Percentiles rank a stretch among this genome's conserved stretches.
These are phyloP conservation scores for Gynandropsis gynandra DNA, from an alignment of 345 rosid genomes.

Conservation along the genomic window DNA sequence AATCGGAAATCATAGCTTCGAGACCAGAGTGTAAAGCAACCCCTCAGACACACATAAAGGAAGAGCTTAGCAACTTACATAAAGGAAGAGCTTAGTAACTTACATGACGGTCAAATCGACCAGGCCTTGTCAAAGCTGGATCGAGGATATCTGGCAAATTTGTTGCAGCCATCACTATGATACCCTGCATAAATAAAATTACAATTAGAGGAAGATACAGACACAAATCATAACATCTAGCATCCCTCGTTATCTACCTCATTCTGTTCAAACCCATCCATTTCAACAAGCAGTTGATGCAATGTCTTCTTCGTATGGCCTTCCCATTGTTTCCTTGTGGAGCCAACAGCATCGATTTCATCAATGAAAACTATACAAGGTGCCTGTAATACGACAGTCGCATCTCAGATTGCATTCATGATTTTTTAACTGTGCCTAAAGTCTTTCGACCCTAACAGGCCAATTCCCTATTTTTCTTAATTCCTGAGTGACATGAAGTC, in stretches of 20 bases:
- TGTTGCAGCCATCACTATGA: slow-evolving; percentile 97
- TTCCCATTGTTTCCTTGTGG: slow-evolving; percentile 97
- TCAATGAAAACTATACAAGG: slow-evolving; percentile 98
- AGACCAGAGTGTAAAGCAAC: neutral
- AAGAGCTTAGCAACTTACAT: slow-evolving; percentile 70
- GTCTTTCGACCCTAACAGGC: slow-evolving; percentile 3
- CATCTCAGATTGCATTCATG: neutral
- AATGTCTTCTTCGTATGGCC: slow-evolving; percentile 98
- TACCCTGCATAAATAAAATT: slow-evolving; percentile 53
- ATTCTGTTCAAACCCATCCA: slow-evolving; percentile 99
- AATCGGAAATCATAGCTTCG: neutral
- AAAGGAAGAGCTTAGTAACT: slow-evolving; percentile 59
- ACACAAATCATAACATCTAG: slow-evolving; percentile 9
- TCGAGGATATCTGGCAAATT: slow-evolving; percentile 98
- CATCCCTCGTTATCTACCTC: slow-evolving; percentile 43
- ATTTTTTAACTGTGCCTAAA: neutral
- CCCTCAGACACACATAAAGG: neutral
- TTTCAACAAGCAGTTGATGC: slow-evolving; percentile 95
- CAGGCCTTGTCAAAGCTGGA: slow-evolving; percentile 99
- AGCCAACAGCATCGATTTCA: slow-evolving; percentile 98
- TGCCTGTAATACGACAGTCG: slow-evolving; percentile 44
- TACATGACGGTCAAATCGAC: slow-evolving; percentile 98
- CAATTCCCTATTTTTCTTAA: slow-evolving; percentile 1
- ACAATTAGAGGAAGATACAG: neutral
- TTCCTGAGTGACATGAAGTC: slow-evolving; percentile 9